These are phyloP conservation scores for Ajuga chamaepitys DNA, from an alignment of 257 asterid species.

Conservation along the genomic window DNA sequence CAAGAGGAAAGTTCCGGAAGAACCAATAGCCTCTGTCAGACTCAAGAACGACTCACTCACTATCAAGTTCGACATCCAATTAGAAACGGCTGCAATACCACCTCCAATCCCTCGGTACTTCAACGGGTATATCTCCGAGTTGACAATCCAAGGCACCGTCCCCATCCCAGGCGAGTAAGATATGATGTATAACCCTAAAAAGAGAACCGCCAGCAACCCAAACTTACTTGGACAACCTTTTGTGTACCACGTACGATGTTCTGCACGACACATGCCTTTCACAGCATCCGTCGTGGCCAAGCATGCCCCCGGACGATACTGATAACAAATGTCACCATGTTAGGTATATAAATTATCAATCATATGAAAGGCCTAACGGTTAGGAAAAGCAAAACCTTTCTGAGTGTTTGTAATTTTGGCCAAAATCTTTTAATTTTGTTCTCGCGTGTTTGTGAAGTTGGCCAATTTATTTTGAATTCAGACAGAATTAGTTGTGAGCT, in stretches of 20 bases:
- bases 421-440: no score
- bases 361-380: no score
- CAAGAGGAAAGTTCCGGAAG: slow-evolving; percentile 62
- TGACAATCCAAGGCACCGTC: slow-evolving; percentile 76
- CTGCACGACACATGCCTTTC: slow-evolving; percentile 24
- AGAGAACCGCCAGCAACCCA: slow-evolving; percentile 49
- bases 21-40: slow-evolving; percentile 52
- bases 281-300: slow-evolving; percentile 18
- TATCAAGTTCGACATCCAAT: slow-evolving; percentile 68
- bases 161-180: slow-evolving; percentile 72
- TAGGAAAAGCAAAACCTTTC: no score
- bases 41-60: slow-evolving; percentile 71
- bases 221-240: slow-evolving; percentile 70
- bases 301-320: slow-evolving; percentile 70
- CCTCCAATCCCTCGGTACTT: slow-evolving; percentile 67
- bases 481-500: no score
- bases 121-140: slow-evolving; percentile 76
- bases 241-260: slow-evolving; percentile 54
- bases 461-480: no score
- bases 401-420: no score
- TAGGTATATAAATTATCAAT: neutral
- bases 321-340: neutral
- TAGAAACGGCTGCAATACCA: slow-evolving; percentile 77
- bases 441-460: no score
- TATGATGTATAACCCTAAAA: slow-evolving; percentile 60